Percentiles rank a stretch among this genome's conserved stretches.
phyloP scores from a whole-genome alignment of 306 rosid species.

The Ziziphus jujuba region DNA sequence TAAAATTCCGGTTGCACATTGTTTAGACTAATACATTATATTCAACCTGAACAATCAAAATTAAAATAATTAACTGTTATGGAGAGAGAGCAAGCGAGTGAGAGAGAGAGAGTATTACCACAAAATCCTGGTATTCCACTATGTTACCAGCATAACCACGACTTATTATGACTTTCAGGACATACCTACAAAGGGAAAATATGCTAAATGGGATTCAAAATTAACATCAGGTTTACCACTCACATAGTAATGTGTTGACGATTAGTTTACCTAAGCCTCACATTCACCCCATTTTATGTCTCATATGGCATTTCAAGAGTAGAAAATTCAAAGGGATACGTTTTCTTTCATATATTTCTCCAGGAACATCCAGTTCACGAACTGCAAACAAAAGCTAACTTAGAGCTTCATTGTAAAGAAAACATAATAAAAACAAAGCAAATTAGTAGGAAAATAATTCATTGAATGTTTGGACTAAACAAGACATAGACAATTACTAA shows the following conservation, averaged over 20 bases:
- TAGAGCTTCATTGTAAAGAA: background rate
- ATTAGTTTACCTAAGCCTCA: conserved; percentile 74
- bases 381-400: conserved; percentile 50
- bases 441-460: background rate
- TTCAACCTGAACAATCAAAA: no score
- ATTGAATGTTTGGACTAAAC: background rate
- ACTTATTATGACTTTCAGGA: conserved; percentile 86
- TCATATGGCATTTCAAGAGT: conserved; percentile 99
- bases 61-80: background rate
- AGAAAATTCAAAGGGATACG: conserved; percentile 91
- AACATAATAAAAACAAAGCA: background rate
- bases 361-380: conserved; percentile 96
- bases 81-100: no score
- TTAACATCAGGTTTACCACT: conserved; percentile 16
- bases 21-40: background rate
- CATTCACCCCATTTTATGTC: conserved; percentile 95
- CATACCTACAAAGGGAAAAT: conserved; percentile 63
- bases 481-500: background rate
- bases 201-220: background rate
- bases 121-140: conserved; percentile 88
- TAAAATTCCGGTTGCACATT: background rate
- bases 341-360: conserved; percentile 91
- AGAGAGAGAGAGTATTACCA: conserved; percentile 47
- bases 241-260: background rate
- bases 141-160: conserved; percentile 97